Evolutionary conservation across 1,284 basidiomycete genomes (phyloP).

Genomic region (Puccinia coronata): DNA sequence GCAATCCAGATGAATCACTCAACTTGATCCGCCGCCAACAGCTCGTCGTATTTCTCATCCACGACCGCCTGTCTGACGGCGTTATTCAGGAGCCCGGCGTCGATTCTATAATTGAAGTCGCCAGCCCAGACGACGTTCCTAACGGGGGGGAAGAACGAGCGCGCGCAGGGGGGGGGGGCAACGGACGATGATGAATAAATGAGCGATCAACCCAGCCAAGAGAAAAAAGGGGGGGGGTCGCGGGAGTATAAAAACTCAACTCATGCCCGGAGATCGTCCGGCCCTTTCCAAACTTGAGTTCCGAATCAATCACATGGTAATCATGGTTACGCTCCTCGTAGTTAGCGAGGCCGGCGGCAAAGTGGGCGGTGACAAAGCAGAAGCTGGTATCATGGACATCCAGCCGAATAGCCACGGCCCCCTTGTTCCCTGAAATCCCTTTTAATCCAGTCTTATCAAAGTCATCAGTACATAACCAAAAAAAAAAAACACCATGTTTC

Average conservation of each 20-base stretch:
- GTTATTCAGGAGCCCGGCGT: conserved; percentile 71
- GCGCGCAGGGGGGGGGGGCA: background rate
- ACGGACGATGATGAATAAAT: too few species aligned
- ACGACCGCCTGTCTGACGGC: conserved; percentile 70
- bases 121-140: conserved; percentile 90
- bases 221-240: conserved; percentile 50
- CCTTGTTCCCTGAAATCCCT: conserved; percentile 92
- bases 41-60: conserved; percentile 69
- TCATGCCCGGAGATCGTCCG: conserved; percentile 86
- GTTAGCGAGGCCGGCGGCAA: conserved; percentile 89
- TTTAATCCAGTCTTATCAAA: conserved; percentile 80
- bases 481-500: too few species aligned
- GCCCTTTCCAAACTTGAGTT: conserved; percentile 81
- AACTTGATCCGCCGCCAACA: conserved; percentile 83
- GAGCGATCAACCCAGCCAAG: too few species aligned
- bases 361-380: conserved; percentile 92
- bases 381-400: conserved; percentile 86
- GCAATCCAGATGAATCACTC: conserved; percentile 50
- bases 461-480: conserved; percentile 15
- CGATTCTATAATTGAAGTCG: conserved; percentile 91
- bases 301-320: conserved; percentile 80
- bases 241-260: conserved; percentile 62
- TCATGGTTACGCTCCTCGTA: conserved; percentile 88
- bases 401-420: conserved; percentile 84
- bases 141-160: background rate